Base-by-base conservation (phyloP, 2,329 filamentous ascomycete species). In the Allantophomopsis lycopodina region DNA sequence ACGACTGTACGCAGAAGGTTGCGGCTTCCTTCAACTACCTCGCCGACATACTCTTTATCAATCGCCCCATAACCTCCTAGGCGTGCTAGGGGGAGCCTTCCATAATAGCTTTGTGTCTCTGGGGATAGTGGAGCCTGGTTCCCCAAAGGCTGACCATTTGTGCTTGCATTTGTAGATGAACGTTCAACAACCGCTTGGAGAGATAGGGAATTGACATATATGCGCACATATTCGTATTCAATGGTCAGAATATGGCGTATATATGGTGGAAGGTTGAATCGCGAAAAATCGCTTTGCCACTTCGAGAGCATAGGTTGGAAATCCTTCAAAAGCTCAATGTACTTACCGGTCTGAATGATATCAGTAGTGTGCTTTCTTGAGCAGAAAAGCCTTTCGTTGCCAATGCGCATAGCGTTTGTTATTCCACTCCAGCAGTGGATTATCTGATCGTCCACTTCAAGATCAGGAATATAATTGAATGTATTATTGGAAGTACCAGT, bases 141-240 rank as follows among this genome's bases (percentile, higher is more conserved):
- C 10, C 61, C 56, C 18, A 57, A 46, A 13, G 58, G 50, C 33
- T 55, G 59, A 30, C 57, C 56, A 36, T 53, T 58, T n/a, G 59
- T 61, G 42, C 66, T 65, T 15, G 79, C 77, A 46, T 88, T 82
- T 44, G 73, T 87, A 6, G 86, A 89, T 60, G 85, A 94, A 44
- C 88, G 76, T 60, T 95, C 89, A 5, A 96, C 86, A 3, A 96
- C 87, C 16, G 91, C 91, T 61, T 98, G 91, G 2, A 98, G 66
- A 2, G 88, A 88, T 2, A 98, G 68, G 1, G 88, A 94, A 58
- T 96, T 95, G 62, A 95, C 74, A 55, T 96, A 96, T 38, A 95
- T 83, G 52, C 89, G 76, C 18, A 89, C 86, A 55, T 95, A 95
- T 54, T 96, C 86, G 54, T 91, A 95, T 62, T 98, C 91, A 48